A percentile compares a stretch with the other conserved stretches of the same genome.
Evolutionary conservation across 257 asterid species (phyloP).

Genomic region (Datura wrightii): DNA sequence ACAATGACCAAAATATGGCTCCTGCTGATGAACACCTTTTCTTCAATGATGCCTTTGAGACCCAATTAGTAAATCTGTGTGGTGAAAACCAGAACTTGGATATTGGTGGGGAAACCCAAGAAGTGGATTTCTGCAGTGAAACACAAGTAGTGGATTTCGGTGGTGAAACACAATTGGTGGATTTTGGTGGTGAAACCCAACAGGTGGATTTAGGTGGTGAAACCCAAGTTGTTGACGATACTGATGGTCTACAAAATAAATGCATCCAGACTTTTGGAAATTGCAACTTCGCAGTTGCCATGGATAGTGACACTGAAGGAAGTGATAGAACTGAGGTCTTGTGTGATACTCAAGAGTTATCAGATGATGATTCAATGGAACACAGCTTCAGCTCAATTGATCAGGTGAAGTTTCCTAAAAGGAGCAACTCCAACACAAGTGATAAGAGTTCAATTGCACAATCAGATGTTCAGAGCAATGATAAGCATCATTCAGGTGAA

Average conservation of each 20-base stretch:
- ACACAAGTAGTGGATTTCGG: conserved; percentile 41
- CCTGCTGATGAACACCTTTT: conserved; percentile 56
- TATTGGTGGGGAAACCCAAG: conserved; percentile 38
- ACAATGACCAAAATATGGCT: conserved; percentile 38
- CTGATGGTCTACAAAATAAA: conserved; percentile 42
- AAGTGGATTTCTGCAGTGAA: conserved; percentile 33
- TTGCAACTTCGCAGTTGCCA: conserved; percentile 43
- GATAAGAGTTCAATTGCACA: conserved; percentile 37
- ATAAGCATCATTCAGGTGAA: conserved; percentile 48
- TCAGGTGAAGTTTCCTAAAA: conserved; percentile 37
- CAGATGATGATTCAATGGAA: conserved; percentile 46
- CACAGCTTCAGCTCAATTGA: conserved; percentile 35
- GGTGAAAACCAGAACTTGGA: conserved; percentile 37
- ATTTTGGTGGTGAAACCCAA: conserved; percentile 38
- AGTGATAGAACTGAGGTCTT: conserved; percentile 48
- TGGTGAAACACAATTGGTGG: conserved; percentile 40
- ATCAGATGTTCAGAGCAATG: conserved; percentile 33
- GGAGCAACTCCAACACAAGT: conserved; percentile 39
- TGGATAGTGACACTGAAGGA: conserved; percentile 45
- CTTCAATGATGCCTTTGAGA: conserved; percentile 63
- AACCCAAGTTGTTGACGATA: conserved; percentile 69
- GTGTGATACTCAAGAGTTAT: conserved; percentile 56
- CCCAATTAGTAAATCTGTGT: conserved; percentile 42
- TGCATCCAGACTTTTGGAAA: conserved; percentile 45
- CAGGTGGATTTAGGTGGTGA: conserved; percentile 41